Evolutionary conservation across 306 rosid species (phyloP).

Genomic region (Cicer judaicum): DNA sequence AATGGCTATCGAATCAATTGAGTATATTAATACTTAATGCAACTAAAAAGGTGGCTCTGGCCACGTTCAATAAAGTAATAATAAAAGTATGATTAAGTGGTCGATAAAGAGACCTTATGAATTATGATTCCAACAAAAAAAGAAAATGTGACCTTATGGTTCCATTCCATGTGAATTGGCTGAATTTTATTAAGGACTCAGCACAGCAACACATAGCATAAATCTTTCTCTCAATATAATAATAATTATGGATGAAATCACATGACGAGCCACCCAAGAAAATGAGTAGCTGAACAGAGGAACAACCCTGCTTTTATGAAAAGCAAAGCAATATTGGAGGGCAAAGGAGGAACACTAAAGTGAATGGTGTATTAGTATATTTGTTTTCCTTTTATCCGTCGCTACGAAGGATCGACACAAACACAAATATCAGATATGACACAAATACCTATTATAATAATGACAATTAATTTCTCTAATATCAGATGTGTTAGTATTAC

Average conservation of each 20-base stretch:
- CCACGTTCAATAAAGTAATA: constrained; percentile 33
- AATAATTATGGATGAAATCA: background rate
- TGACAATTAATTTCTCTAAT: no score
- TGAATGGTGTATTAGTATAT: constrained; percentile 12
- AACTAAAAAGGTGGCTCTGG: constrained; percentile 11
- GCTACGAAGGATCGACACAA: no score
- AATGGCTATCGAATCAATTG: constrained; percentile 43
- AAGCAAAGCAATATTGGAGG: constrained; percentile 25
- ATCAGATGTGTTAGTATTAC: no score
- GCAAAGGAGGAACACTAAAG: constrained; percentile 18
- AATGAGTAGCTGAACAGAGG: constrained; percentile 30
- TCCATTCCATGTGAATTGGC: constrained; percentile 43
- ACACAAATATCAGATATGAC: no score
- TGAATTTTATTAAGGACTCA: constrained; percentile 15
- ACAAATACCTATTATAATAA: no score
- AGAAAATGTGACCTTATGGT: background rate
- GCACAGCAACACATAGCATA: constrained; percentile 26
- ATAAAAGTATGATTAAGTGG: constrained; percentile 40
- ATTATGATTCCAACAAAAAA: no score
- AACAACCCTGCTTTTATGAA: constrained; percentile 35
- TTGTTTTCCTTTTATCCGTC: background rate
- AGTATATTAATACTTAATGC: constrained; percentile 26
- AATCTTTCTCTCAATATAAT: constrained; percentile 26
- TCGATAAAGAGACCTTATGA: constrained; percentile 46
- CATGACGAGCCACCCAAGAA: constrained; percentile 28